Base-by-base conservation (phyloP, 106 monocot species). In the Allium sativum region DNA sequence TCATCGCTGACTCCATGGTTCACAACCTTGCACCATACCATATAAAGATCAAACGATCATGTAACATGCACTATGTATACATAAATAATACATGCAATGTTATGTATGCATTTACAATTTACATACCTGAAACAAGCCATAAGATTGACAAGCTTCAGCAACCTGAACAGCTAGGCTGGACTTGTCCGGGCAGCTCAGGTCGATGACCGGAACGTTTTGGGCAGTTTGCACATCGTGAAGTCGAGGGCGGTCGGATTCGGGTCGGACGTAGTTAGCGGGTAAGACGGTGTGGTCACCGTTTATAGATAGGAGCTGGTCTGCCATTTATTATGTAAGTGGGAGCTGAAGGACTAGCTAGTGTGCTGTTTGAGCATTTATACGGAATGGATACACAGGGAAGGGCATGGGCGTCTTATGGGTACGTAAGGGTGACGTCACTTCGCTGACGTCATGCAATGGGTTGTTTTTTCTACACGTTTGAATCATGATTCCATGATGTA, bases 121-220 rank as follows among this genome's bases (percentile, higher is more conserved):
- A n/a, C 1, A 18, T 21, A 84, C 93, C 83, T 89, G 94, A 72
- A 94, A 94, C 72, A 94, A 89, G 48, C 94, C 94, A 42, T 83
- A 79, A 50, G 59, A 45, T 18, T 55, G 69, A 74, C 94, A 89
- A 16, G 94, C 94, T 6, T 54, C 5, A 17, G 48, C 72, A 8
- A 89, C 72, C 58, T 74, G 64, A 52, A 52, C 11, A 61, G 81
- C 56, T 21, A 71, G 47, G 3, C 58, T 73, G 55, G 61, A 9
- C 20, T 72, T 62, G 10, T 84, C 70, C 48, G 71, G 42, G 66
- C 45, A 60, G 8, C 63, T 54, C 41, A 94, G 58, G 55, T 89
- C 86, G 65, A 94, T 73, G 58, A 86, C 15, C 0, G 94, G 94
- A 59, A 86, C 81, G 69, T 79, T 75, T 15, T 45, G 41, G 67